Percentiles rank a stretch among this genome's conserved stretches.
Evolutionary conservation across 2,329 filamentous ascomycete species (phyloP).

Genomic region (Colletotrichum eleusines): DNA sequence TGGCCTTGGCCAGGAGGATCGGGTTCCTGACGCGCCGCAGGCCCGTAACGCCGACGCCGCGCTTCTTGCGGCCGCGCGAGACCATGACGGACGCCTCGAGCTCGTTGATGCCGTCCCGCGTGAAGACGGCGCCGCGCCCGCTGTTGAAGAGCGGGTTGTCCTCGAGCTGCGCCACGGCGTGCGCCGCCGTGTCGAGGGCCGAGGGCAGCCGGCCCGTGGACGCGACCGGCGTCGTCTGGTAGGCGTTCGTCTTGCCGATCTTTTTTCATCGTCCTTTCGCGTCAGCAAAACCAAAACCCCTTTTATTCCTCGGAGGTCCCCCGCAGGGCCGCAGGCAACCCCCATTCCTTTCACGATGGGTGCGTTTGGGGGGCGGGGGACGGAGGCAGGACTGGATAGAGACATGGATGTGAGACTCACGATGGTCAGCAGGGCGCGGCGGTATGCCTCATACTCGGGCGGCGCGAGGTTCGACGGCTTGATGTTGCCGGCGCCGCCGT

Average conservation of each 20-base stretch:
- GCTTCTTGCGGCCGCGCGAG: slow-evolving; percentile 77
- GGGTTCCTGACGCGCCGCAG: slow-evolving; percentile 83
- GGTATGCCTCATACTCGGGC: slow-evolving; percentile 69
- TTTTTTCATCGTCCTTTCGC: slow-evolving; percentile 42
- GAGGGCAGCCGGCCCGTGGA: slow-evolving; percentile 54
- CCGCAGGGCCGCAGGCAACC: too few relatives aligned
- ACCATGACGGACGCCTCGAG: slow-evolving; percentile 92
- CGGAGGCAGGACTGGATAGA: too few relatives aligned
- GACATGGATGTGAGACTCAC: slow-evolving; percentile 58
- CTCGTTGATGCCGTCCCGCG: slow-evolving; percentile 83
- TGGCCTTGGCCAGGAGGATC: slow-evolving; percentile 76
- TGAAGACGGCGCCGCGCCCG: slow-evolving; percentile 88
- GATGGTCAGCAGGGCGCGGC: slow-evolving; percentile 70
- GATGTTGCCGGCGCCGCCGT: slow-evolving; percentile 81
- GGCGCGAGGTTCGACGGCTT: slow-evolving; percentile 69
- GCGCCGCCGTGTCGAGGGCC: slow-evolving; percentile 80
- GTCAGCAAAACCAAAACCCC: too few relatives aligned
- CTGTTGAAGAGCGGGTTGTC: slow-evolving; percentile 87
- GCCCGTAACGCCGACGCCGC: slow-evolving; percentile 82
- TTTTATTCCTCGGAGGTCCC: too few relatives aligned
- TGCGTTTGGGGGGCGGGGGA: too few relatives aligned
- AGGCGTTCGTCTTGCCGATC: slow-evolving; percentile 60
- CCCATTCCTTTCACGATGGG: too few relatives aligned
- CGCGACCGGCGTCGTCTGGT: slow-evolving; percentile 56
- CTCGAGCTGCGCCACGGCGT: slow-evolving; percentile 82